Percentiles rank a stretch among this genome's conserved stretches.
Evolutionary conservation across 2,329 filamentous ascomycete species (phyloP).

Genomic region (Aspergillus latus): DNA sequence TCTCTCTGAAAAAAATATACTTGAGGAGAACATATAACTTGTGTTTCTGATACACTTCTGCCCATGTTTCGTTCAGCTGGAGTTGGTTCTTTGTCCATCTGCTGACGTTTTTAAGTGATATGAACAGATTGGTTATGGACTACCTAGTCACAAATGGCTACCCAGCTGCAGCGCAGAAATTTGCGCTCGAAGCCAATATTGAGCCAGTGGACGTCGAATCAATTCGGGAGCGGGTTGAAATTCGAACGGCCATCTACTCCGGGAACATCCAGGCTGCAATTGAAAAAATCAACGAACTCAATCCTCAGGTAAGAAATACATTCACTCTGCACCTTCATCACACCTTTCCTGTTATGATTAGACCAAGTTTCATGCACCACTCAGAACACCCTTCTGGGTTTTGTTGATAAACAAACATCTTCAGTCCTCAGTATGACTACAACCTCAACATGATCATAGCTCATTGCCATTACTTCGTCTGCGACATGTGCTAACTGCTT

Average conservation of each 20-base stretch:
- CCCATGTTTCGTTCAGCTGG: constrained; percentile 6
- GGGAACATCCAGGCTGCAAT: constrained; percentile 87
- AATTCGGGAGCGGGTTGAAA: constrained; percentile 76
- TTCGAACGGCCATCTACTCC: constrained; percentile 78
- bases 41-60: constrained; percentile 61
- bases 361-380: constrained; percentile 99
- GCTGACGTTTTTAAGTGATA: constrained; percentile 65
- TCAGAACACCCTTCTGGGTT: constrained; percentile 79
- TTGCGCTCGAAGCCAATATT: constrained; percentile 90
- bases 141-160: constrained; percentile 97
- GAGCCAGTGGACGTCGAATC: constrained; percentile 68
- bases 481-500: constrained; percentile 26
- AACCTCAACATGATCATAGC: constrained; percentile 22
- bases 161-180: constrained; percentile 85
- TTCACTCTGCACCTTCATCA: constrained; percentile 6
- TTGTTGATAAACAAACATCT: constrained; percentile 82
- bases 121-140: constrained; percentile 93
- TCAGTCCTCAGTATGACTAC: constrained; percentile 84
- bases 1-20: constrained; percentile 84
- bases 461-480: constrained; percentile 15
- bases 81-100: constrained; percentile 9
- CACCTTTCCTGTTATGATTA: constrained; percentile 75
- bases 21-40: constrained; percentile 91
- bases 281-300: constrained; percentile 80
- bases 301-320: constrained; percentile 74